Conservation (phyloP, 306 rosid genomes). For the Glycyrrhiza uralensis region DNA sequence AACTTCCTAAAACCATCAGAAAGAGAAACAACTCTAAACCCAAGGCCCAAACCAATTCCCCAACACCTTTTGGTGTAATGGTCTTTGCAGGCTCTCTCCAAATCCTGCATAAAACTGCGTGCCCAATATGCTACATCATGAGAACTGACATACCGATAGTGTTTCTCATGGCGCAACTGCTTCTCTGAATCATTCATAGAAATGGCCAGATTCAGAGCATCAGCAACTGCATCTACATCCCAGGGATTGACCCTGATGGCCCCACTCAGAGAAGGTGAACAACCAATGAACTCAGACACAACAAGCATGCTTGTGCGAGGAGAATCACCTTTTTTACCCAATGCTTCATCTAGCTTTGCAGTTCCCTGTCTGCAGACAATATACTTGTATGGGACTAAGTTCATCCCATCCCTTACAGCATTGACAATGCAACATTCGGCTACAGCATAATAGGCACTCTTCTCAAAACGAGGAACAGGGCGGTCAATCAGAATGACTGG, state of each 20-base stretch:
- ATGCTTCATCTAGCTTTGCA: conserved; percentile 44
- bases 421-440: conserved; percentile 90
- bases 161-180: conserved; percentile 77
- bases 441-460: conserved; percentile 73
- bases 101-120: conserved; percentile 69
- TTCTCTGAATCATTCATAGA: conserved; percentile 62
- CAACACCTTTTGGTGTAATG: conserved; percentile 76
- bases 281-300: conserved; percentile 88
- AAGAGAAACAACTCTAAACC: conserved; percentile 75
- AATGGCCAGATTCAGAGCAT: conserved; percentile 65
- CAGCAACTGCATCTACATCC: conserved; percentile 78
- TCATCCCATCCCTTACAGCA: conserved; percentile 88
- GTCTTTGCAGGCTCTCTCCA: conserved; percentile 80
- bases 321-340: conserved; percentile 43
- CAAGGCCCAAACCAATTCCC: conserved; percentile 76
- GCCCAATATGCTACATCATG: conserved; percentile 95
- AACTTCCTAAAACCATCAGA: conserved; percentile 69
- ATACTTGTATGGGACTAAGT: conserved; percentile 83
- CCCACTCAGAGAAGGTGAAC: conserved; percentile 89
- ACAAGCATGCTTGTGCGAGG: conserved; percentile 74
- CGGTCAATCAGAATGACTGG: conserved; percentile 74
- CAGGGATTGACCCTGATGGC: conserved; percentile 92
- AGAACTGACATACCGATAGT: conserved; percentile 71
- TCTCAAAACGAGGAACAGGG: conserved; percentile 73
- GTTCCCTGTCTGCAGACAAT: conserved; percentile 78